These are phyloP conservation scores for Suillus sp. DNA, from an alignment of 768 basidiomycete species.

Conservation along the genomic window DNA sequence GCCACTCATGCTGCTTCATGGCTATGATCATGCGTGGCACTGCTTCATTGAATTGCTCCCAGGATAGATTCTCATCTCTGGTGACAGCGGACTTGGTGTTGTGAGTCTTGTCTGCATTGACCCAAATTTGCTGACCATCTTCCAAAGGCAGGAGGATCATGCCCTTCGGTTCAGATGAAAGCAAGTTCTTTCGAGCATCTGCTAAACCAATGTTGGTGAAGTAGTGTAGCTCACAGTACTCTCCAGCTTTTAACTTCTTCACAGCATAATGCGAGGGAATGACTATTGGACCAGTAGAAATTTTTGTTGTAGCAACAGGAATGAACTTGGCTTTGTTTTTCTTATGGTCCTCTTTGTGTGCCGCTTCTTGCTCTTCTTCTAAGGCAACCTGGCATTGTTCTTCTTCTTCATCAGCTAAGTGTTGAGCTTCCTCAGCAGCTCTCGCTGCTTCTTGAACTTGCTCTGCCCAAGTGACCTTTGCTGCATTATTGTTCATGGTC, in stretches of 20 bases:
- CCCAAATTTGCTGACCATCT: not conserved
- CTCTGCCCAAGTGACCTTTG: not conserved
- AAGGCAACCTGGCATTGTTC: no score
- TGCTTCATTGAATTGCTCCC: no score
- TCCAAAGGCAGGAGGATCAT: not conserved
- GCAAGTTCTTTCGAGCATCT: not conserved
- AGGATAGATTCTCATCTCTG: no score
- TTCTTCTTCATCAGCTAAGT: not conserved
- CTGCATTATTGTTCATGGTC: not conserved
- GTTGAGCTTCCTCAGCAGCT: not conserved
- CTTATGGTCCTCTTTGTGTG: conserved; percentile 1
- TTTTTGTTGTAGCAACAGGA: not conserved
- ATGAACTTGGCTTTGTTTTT: conserved; percentile 9
- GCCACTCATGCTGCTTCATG: no score
- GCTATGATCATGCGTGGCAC: no score
- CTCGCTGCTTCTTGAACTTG: not conserved
- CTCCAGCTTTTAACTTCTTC: not conserved
- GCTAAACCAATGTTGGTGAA: no score
- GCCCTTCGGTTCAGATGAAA: not conserved
- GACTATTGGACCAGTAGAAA: not conserved
- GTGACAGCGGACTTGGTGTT: no score
- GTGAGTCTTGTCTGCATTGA: not conserved
- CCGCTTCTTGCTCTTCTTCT: conserved; percentile 5
- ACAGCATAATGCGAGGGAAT: not conserved
- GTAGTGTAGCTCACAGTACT: no score